Base-by-base conservation (phyloP, 2,329 filamentous ascomycete species). In the Biscogniauxia marginata region DNA sequence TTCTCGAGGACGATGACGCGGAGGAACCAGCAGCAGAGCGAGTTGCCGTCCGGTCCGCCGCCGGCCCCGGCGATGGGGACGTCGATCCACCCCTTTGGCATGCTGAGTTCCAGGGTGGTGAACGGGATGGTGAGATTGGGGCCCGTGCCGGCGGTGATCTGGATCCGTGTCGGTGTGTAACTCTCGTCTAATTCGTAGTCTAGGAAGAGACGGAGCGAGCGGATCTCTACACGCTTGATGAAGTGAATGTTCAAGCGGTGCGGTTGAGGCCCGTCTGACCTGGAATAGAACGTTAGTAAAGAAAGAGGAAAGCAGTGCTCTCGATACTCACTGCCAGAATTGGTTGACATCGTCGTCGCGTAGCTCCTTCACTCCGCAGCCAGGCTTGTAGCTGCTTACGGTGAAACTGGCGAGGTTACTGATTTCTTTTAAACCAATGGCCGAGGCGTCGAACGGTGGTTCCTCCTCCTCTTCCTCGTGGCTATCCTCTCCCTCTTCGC, bases 141-240 rank as follows among this genome's bases (percentile, higher is more conserved):
- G 46, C 92, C 91, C 61, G 91, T 96, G 11, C 95, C 95, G 0
- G 93, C 93, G 39, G 89, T 85, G 70, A 98, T 92, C 48, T 89
- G 79, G 67, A 99, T 96, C 66, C 92, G 90, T 1, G 93, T 98
- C 0, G 95, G 95, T 3, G 95, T 99, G 73, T 99, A 99, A 46
- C 90, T 95, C 75, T 99, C 95, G 73, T 99, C 95, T 53, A 91
- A 85, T 60, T 88, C 87, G 73, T 96, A 96, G 75, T 99, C 93
- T 46, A 99, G 86, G 64, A 89, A 93, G 65, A 95, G 85, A n/a
- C 90, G 83, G 51, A 95, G 86, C 23, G 86, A 85, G 4, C 87
- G 85, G 59, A 95, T 91, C 57, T 86, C 87, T 46, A 93, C 90
- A 7, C 90, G 83, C 65, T 92, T 91, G 74, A 91, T 86, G 73